Conservation (phyloP, 169 alveolate genomes). For the Eimeria sp. region DNA sequence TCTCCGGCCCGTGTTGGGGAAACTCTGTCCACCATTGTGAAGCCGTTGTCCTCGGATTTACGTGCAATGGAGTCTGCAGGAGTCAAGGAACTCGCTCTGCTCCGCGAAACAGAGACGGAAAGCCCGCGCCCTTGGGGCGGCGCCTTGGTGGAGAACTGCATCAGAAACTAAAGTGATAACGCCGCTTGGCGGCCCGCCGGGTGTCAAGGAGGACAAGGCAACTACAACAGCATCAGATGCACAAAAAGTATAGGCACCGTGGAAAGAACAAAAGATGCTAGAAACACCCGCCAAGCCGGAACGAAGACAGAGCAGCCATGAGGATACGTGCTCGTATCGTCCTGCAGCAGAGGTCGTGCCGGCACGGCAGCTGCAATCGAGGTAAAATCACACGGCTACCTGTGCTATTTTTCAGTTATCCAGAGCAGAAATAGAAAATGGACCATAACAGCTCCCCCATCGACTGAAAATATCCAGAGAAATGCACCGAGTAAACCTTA, state of each 20-base stretch:
- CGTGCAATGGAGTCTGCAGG: slow-evolving; percentile 49
- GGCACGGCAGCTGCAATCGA: background rate
- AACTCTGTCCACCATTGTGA: slow-evolving; percentile 51
- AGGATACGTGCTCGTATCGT: slow-evolving; percentile 9
- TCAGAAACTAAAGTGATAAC: slow-evolving; percentile 15
- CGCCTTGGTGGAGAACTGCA: slow-evolving; percentile 59
- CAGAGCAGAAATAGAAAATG: background rate
- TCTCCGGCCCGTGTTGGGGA: slow-evolving; percentile 77
- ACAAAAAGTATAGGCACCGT: background rate
- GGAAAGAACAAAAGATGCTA: background rate
- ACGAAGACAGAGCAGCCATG: background rate
- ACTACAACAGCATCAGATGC: background rate
- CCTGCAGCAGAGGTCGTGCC: slow-evolving; percentile 1
- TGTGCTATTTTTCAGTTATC: background rate
- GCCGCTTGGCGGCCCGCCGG: slow-evolving; percentile 1
- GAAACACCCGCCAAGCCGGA: background rate
- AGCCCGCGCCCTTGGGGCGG: slow-evolving; percentile 77
- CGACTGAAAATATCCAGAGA: background rate
- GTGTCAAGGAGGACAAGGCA: background rate
- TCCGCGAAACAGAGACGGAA: slow-evolving; percentile 77
- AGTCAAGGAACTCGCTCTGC: slow-evolving; percentile 66
- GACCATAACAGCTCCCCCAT: background rate
- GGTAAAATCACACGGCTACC: background rate
- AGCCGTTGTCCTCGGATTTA: slow-evolving; percentile 6
- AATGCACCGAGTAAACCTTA: background rate